phyloP scores from a whole-genome alignment of 805 yeast genomes.

The Groenewaldozyma tartarivorans region DNA sequence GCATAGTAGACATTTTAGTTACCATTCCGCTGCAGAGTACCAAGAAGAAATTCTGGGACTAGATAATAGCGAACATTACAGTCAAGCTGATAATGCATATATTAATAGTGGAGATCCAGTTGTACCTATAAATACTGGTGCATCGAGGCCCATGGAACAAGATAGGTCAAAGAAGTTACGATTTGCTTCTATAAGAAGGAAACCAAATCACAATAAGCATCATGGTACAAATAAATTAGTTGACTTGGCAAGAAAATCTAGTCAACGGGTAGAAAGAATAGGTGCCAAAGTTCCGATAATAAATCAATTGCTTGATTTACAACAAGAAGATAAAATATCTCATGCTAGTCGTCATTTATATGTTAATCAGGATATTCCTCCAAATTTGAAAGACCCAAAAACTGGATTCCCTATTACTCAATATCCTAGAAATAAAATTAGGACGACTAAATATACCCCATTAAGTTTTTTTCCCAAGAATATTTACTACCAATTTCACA shows the following conservation, averaged over 20 bases:
- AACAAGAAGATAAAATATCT: slow-evolving; percentile 5
- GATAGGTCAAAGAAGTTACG: slow-evolving; percentile 5
- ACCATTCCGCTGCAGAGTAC: not conserved
- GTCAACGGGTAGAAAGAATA: not conserved
- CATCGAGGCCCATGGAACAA: not conserved
- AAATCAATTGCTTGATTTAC: slow-evolving; percentile 11
- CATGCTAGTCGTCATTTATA: slow-evolving; percentile 32
- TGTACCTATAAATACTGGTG: not conserved
- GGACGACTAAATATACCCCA: slow-evolving; percentile 95
- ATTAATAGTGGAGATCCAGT: not conserved
- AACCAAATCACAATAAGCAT: not conserved
- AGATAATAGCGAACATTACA: not conserved
- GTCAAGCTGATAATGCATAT: not conserved
- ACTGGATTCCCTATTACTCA: slow-evolving; percentile 47
- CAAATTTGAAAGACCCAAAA: slow-evolving; percentile 40
- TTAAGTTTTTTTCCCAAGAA: slow-evolving; percentile 82
- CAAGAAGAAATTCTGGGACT: not conserved
- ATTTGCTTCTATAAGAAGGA: slow-evolving; percentile 5
- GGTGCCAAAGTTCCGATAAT: slow-evolving; percentile 13
- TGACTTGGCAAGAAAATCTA: not conserved
- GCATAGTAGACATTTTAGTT: not conserved
- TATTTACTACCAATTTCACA: slow-evolving; percentile 66
- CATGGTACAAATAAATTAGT: too few species aligned
- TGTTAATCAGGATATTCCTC: slow-evolving; percentile 43
- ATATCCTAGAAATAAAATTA: slow-evolving; percentile 84